Evolutionary conservation across 768 basidiomycete species (phyloP).

Genomic region (Hericium alpestre): DNA sequence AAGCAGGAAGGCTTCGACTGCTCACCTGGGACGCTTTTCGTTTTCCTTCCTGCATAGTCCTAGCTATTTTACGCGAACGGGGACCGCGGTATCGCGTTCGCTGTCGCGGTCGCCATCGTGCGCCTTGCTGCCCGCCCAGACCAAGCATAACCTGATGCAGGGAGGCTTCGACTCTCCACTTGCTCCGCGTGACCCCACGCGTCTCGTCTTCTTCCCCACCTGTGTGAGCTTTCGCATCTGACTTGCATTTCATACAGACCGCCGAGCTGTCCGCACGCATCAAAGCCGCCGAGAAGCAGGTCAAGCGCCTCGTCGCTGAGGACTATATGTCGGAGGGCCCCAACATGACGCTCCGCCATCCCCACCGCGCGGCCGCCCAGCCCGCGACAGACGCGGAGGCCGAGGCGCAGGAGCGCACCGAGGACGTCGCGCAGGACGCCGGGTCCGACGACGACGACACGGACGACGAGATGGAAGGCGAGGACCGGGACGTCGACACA

Average conservation of each 20-base stretch:
- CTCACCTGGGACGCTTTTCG: too few relatives aligned
- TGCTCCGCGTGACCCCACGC: background rate
- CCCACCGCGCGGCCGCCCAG: slow-evolving; percentile 8
- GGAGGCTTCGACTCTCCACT: too few relatives aligned
- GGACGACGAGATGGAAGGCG: slow-evolving; percentile 41
- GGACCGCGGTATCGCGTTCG: too few relatives aligned
- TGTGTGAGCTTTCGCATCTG: background rate
- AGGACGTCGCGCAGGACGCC: slow-evolving; percentile 40
- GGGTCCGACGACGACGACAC: slow-evolving; percentile 63
- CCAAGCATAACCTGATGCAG: too few relatives aligned
- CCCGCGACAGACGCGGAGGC: slow-evolving; percentile 13
- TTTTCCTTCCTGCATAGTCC: too few relatives aligned
- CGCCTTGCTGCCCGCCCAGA: too few relatives aligned
- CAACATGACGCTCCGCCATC: slow-evolving; percentile 3
- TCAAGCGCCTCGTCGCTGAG: slow-evolving; percentile 64
- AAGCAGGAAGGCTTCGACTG: too few relatives aligned
- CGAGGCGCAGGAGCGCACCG: slow-evolving; percentile 23
- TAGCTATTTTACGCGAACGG: too few relatives aligned
- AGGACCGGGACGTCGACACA: slow-evolving; percentile 38
- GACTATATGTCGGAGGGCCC: slow-evolving; percentile 23
- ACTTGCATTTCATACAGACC: slow-evolving; percentile 35
- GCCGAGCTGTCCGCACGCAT: slow-evolving; percentile 76
- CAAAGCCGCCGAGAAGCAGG: slow-evolving; percentile 69
- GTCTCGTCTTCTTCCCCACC: background rate
- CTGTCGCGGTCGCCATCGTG: too few relatives aligned